Evolutionary conservation across 2,329 filamentous ascomycete genomes (phyloP).

Genomic region (Xylariaceae sp.): DNA sequence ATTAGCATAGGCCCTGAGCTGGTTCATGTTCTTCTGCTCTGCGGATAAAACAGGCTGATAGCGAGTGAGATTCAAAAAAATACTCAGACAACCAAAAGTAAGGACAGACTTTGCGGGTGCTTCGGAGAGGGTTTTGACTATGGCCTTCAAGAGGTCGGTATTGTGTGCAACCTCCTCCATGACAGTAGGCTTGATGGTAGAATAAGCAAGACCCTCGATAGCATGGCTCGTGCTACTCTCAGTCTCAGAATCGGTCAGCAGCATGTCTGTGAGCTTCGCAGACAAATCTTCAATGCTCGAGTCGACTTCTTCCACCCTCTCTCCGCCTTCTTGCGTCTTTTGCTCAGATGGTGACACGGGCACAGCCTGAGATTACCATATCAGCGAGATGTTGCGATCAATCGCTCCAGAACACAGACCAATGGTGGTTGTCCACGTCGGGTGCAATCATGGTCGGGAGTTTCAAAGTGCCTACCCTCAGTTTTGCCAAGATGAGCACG

Average conservation of each 20-base stretch:
- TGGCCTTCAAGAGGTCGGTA: conserved; percentile 58
- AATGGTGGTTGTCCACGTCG: conserved; percentile 24
- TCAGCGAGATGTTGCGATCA: conserved; percentile 25
- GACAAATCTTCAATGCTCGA: conserved; percentile 63
- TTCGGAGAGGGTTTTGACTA: conserved; percentile 59
- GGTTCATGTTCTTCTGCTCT: conserved; percentile 85
- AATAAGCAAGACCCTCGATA: conserved; percentile 87
- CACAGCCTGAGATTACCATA: conserved; percentile 47
- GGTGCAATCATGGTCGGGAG: conserved; percentile 27
- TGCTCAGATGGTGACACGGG: conserved; percentile 40
- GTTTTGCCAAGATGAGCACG: conserved; percentile 70
- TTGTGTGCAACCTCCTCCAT: conserved; percentile 77
- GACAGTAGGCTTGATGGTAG: conserved; percentile 76
- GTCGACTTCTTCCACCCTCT: conserved; percentile 47
- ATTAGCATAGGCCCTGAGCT: conserved; percentile 92
- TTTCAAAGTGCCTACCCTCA: conserved; percentile 48
- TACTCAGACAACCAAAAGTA: conserved; percentile 80
- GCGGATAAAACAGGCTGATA: conserved; percentile 76
- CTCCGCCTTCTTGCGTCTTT: conserved; percentile 35
- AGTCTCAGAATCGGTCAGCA: conserved; percentile 54
- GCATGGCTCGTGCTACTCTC: conserved; percentile 60
- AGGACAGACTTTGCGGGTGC: conserved; percentile 61
- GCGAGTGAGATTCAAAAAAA: conserved; percentile 76
- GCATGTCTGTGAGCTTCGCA: conserved; percentile 60
- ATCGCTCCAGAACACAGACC: conserved; percentile 22